Percentiles rank a stretch among this genome's conserved stretches.
phyloP scores from a whole-genome alignment of 441 rosid species.

The Hura crepitans region DNA sequence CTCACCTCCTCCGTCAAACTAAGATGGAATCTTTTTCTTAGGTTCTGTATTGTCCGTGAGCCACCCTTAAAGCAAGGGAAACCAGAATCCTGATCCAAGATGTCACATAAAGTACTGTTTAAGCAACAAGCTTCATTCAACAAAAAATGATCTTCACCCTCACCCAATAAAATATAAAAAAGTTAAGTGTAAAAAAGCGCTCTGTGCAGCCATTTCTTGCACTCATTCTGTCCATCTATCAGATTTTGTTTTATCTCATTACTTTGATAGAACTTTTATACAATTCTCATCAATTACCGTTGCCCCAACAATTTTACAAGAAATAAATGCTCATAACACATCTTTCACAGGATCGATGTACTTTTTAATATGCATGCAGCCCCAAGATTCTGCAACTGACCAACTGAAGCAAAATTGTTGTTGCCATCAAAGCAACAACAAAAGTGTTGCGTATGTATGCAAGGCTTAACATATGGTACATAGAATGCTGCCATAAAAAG shows the following conservation, averaged over 20 bases:
- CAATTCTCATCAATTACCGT: too few relatives aligned
- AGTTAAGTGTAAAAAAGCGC: not conserved
- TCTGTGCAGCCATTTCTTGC: not conserved
- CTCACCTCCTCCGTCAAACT: slow-evolving; percentile 90
- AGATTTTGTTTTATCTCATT: not conserved
- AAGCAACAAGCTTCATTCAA: not conserved
- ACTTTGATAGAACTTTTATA: not conserved
- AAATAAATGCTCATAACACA: not conserved
- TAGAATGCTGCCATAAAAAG: too few relatives aligned
- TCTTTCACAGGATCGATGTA: not conserved
- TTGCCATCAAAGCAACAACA: too few relatives aligned
- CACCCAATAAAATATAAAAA: not conserved
- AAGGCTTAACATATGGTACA: too few relatives aligned
- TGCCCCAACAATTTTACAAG: not conserved
- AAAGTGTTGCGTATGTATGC: too few relatives aligned
- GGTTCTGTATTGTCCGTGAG: slow-evolving; percentile 78
- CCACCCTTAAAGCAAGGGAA: slow-evolving; percentile 98
- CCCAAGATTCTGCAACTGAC: too few relatives aligned
- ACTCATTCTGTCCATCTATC: not conserved
- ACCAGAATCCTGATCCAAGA: slow-evolving; percentile 70
- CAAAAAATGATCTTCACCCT: not conserved
- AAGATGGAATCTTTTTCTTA: slow-evolving; percentile 84
- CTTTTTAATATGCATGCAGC: too few relatives aligned
- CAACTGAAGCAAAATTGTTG: too few relatives aligned
- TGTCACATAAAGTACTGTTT: slow-evolving; percentile 12